Percentiles rank a stretch among this genome's conserved stretches.
phyloP scores from a whole-genome alignment of 257 asterid genomes.

The Ligustrum vulgare region DNA sequence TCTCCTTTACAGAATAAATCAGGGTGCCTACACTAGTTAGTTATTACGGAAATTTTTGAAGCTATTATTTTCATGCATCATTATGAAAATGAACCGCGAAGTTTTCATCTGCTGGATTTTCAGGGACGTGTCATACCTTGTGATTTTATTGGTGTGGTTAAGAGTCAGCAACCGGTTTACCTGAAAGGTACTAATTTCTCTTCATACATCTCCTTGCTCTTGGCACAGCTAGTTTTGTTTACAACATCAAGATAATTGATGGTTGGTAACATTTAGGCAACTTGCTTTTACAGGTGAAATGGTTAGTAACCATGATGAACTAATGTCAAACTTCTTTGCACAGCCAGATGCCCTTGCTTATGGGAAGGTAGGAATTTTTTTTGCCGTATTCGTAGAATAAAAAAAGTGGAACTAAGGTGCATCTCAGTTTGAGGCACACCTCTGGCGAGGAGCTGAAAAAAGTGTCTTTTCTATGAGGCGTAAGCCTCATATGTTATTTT shows the following conservation, averaged over 20 bases:
- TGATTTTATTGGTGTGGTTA: constrained; percentile 93
- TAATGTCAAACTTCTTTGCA: constrained; percentile 99
- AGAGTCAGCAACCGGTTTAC: constrained; percentile 96
- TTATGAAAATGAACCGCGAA: constrained; percentile 1
- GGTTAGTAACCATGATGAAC: constrained; percentile 96
- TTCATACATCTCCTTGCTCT: constrained; percentile 20
- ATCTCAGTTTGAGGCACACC: too few relatives aligned
- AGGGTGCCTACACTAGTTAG: constrained; percentile 3
- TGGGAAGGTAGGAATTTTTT: constrained; percentile 66
- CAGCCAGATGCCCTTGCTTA: constrained; percentile 99
- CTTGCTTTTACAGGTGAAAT: constrained; percentile 71
- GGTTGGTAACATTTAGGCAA: constrained; percentile 14
- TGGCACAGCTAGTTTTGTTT: constrained; percentile 1
- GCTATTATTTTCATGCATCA: constrained; percentile 3
- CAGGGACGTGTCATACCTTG: constrained; percentile 99
- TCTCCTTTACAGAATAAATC: background rate
- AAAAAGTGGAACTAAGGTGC: too few relatives aligned
- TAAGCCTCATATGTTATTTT: too few relatives aligned
- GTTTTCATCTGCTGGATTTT: constrained; percentile 26
- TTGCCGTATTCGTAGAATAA: too few relatives aligned
- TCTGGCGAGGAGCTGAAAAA: too few relatives aligned
- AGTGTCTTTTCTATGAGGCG: too few relatives aligned
- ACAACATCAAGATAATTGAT: background rate
- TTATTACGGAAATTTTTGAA: constrained; percentile 9
- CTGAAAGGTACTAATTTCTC: constrained; percentile 58